Conservation (phyloP, 352 stramenopile genomes). For the Phytophthora macrochlamydospora region DNA sequence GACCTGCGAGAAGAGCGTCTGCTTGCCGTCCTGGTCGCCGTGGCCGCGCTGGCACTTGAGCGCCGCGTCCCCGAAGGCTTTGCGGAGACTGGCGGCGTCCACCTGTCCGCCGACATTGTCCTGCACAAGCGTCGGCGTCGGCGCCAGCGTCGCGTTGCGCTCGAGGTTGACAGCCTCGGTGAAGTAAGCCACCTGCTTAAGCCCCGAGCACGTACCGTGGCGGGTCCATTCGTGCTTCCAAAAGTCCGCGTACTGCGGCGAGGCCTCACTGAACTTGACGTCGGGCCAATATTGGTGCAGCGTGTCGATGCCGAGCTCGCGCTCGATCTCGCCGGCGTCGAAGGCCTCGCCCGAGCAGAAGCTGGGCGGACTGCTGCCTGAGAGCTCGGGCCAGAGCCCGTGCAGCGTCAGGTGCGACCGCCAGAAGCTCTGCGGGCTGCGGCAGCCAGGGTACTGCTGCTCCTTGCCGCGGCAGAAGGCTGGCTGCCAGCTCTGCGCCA, state of each 20-base stretch:
- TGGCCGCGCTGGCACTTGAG: conserved; percentile 35
- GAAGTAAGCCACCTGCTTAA: conserved; percentile 90
- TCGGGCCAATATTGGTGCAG: conserved; percentile 88
- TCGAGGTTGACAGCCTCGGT: conserved; percentile 77
- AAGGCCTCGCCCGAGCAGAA: conserved; percentile 82
- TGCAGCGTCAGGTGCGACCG: conserved; percentile 88
- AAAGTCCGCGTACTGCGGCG: conserved; percentile 79
- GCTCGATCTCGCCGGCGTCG: conserved; percentile 62
- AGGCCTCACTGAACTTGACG: conserved; percentile 70
- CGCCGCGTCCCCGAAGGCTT: conserved; percentile 43
- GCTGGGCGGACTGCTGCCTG: conserved; percentile 65
- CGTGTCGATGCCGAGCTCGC: conserved; percentile 66
- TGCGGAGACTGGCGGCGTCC: conserved; percentile 48
- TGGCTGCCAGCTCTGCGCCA: conserved; percentile 91
- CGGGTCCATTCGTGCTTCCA: conserved; percentile 95
- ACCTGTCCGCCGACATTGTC: conserved; percentile 61
- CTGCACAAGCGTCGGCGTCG: conserved; percentile 68
- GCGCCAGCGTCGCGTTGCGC: conserved; percentile 64
- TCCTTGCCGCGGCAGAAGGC: conserved; percentile 79
- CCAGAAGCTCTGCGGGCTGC: conserved; percentile 71
- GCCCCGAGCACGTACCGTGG: conserved; percentile 92
- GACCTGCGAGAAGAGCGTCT: conserved; percentile 68
- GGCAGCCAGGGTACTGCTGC: conserved; percentile 71
- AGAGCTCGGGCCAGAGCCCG: conserved; percentile 87
- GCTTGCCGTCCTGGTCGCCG: conserved; percentile 3